Conservation (phyloP, 2,329 filamentous ascomycete species). For the Podosphaera fusca region DNA sequence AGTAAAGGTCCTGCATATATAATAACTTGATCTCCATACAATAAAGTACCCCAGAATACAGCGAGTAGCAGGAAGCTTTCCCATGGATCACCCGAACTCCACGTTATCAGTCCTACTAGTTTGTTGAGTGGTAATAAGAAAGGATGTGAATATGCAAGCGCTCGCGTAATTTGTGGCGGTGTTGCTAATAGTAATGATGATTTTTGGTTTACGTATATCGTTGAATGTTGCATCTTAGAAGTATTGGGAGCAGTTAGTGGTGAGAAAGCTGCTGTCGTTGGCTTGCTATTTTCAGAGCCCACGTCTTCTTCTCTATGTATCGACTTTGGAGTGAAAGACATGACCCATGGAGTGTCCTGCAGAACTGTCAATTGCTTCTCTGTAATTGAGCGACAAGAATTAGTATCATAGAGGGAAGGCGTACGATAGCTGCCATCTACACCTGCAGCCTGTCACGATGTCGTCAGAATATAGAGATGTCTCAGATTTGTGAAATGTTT, state of each 20-base stretch:
- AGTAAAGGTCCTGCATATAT: slow-evolving; percentile 65
- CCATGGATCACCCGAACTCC: slow-evolving; percentile 87
- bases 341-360: slow-evolving; percentile 18
- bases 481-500: too few species aligned
- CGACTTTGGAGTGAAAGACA: slow-evolving; percentile 15
- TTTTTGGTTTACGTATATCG: slow-evolving; percentile 91
- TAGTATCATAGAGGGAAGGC: slow-evolving; percentile 3
- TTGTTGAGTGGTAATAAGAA: slow-evolving; percentile 80
- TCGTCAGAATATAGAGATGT: slow-evolving; percentile 4
- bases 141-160: slow-evolving; percentile 84
- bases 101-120: slow-evolving; percentile 65
- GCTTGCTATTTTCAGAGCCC: slow-evolving; percentile 21
- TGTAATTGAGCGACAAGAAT: background rate
- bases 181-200: slow-evolving; percentile 81
- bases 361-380: slow-evolving; percentile 2
- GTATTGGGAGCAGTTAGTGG: slow-evolving; percentile 49
- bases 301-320: slow-evolving; percentile 12
- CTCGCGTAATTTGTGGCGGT: slow-evolving; percentile 80
- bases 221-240: slow-evolving; percentile 56
- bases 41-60: slow-evolving; percentile 61
- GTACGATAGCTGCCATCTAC: slow-evolving; percentile 17
- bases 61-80: slow-evolving; percentile 82
- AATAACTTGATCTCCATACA: slow-evolving; percentile 72
- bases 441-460: slow-evolving; percentile 16
- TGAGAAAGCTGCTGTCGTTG: slow-evolving; percentile 78